A percentile compares a stretch with the other conserved stretches of the same genome.
These are phyloP conservation scores for Lentinula detonsa DNA, from an alignment of 768 basidiomycete species.

Conservation along the genomic window DNA sequence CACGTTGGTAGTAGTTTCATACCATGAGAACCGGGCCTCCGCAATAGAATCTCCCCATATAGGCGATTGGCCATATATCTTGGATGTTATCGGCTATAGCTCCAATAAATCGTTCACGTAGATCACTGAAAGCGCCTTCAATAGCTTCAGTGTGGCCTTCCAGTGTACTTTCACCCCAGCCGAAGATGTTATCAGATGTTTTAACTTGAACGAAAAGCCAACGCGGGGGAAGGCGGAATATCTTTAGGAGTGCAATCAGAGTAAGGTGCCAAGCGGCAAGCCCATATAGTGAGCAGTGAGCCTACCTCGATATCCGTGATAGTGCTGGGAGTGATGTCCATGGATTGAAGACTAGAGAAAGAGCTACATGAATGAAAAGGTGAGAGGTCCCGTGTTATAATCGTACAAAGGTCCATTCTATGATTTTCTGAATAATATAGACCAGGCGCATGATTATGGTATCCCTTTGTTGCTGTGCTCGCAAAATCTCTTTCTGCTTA, in stretches of 20 bases:
- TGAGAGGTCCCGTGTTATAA: neutral
- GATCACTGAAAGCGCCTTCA: slow-evolving; percentile 57
- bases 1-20: neutral
- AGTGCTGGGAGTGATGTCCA: neutral
- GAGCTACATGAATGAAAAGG: neutral
- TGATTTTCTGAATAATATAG: slow-evolving; percentile 4
- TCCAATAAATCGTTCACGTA: slow-evolving; percentile 54
- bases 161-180: slow-evolving; percentile 73
- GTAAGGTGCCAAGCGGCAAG: neutral
- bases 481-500: slow-evolving; percentile 16
- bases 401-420: too few species aligned
- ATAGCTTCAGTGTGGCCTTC: slow-evolving; percentile 73
- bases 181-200: slow-evolving; percentile 54
- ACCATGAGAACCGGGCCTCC: slow-evolving; percentile 71
- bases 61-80: slow-evolving; percentile 66
- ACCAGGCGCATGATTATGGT: slow-evolving; percentile 18
- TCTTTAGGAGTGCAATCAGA: slow-evolving; percentile 20
- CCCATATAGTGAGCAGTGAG: neutral
- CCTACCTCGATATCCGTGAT: slow-evolving; percentile 9
- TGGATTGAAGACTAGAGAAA: neutral
- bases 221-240: slow-evolving; percentile 63
- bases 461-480: slow-evolving; percentile 15
- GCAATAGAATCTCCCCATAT: slow-evolving; percentile 65
- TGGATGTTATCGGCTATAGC: slow-evolving; percentile 62
- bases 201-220: slow-evolving; percentile 72